Evolutionary conservation across 2,329 filamentous ascomycete genomes (phyloP), one percentile per base, ranked within the genome.

Genomic region (Hypoxylon sp.): DNA sequence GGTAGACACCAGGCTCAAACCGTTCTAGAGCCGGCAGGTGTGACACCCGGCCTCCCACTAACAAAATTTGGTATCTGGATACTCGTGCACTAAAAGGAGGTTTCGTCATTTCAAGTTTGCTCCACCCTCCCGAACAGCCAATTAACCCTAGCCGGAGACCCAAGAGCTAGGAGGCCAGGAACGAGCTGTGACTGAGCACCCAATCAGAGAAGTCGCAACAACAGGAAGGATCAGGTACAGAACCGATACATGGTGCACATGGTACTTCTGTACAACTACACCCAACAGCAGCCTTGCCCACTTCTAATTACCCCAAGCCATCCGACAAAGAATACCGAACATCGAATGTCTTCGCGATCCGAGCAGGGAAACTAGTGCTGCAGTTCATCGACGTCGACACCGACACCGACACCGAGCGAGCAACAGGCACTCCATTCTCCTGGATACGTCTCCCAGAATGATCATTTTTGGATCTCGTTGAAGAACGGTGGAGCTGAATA

Each of bases 91-190:
- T 54, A 39, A 62, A 68, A 68, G 62, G 68, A 68, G 68, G 58
- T 55, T 66, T 66, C 68, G 68, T 70, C 68, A 70, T 70, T 70
- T 70, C 58, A 58, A 51, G 35, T 57, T 3, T 46, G 32, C 58
- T 59, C 68, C 68, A 70, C 68, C 24, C 17, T 54, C 13, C 46
- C 27, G 37, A 63, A 47, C 15, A 52, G 35, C 60, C 44, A 56
- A 55, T 66, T 56, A 37, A 58, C 47, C 55, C 44, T 35, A n/a
- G 42, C 39, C 19, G 31, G 50, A 35, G 42, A 35, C 39, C 39
- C 10, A 53, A 53, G 58, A 47, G 32, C 27, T 56, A 31, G 29
- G 24, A 24, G 54, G 31, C 44, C 58, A 59, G 65, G 68, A 59
- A 65, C 54, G 55, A 56, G 37, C 62, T 58, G 50, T 50, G 61